These are phyloP conservation scores for Chrysanthemum seticuspe DNA, from an alignment of 129 eudicot species.

Conservation along the genomic window DNA sequence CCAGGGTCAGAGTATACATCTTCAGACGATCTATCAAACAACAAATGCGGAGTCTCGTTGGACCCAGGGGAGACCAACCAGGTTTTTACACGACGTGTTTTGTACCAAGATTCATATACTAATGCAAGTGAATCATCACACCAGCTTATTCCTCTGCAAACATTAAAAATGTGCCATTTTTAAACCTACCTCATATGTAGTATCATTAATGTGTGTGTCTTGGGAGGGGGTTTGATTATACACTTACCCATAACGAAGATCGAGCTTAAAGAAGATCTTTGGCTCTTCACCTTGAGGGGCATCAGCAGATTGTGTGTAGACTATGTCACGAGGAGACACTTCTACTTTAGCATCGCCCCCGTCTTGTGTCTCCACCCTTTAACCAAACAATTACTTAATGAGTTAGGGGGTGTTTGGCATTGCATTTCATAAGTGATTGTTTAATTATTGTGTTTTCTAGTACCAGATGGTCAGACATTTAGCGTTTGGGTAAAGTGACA, in stretches of 20 bases:
- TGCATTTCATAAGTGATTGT: no score
- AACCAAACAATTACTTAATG: constrained; percentile 22
- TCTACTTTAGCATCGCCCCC: constrained; percentile 98
- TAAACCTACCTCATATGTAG: neutral
- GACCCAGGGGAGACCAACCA: constrained; percentile 88
- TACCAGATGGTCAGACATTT: no score
- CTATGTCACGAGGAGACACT: constrained; percentile 93
- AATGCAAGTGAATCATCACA: constrained; percentile 95
- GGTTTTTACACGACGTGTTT: constrained; percentile 71
- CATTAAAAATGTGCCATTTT: neutral
- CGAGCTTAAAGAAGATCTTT: constrained; percentile 68
- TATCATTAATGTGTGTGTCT: neutral
- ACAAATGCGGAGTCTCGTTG: constrained; percentile 53
- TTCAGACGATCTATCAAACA: constrained; percentile 92
- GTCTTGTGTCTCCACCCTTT: constrained; percentile 96
- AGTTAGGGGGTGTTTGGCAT: no score
- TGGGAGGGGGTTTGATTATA: neutral
- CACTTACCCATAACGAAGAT: constrained; percentile 92
- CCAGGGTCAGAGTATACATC: constrained; percentile 99
- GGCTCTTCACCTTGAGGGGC: constrained; percentile 70
- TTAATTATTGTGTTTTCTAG: neutral
- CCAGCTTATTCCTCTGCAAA: constrained; percentile 90
- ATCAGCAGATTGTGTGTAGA: constrained; percentile 85
- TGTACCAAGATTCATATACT: constrained; percentile 92
- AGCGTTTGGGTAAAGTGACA: no score